Evolutionary conservation across 805 yeast genomes (phyloP), one percentile per base, ranked within the genome.

Genomic region (Monosporozyma aquatica): DNA sequence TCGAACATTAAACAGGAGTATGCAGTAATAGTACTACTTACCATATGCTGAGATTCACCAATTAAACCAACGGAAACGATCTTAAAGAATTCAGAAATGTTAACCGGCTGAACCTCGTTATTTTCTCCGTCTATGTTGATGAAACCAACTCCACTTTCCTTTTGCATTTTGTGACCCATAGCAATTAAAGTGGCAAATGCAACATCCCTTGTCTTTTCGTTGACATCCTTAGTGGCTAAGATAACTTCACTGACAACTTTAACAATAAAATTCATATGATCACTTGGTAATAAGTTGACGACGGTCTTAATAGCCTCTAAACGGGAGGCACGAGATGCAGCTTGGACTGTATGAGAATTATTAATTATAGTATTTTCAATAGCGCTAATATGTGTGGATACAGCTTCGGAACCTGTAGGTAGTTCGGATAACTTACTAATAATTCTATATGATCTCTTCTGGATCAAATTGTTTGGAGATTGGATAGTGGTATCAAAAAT

Each of bases 31-130:
- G 90, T 79, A n/a, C 97, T 97, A 55, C 95, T 85, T 25, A 92
- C 84, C 96, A 90, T 90, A 66, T 90, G 95, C 27, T 94, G 90
- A 24, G 92, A 75, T 50, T 83, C 80, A 44, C 96, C 96, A 28
- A 92, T 96, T 51, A 94, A 70, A 68, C 98, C 99, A 23, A 97
- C 98, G 62, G 90, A 77, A 24, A 90, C 82, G 82, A 92, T 86
- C 24, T 94, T 87, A 68, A 90, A 86, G 59, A 72, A 89, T 64
- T 89, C 96, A 37, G 79, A 74, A 43, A 89, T 70, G 15, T 78
- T 71, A 7, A 95, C 92, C 22, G 65, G 67, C 21, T 39, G 40
- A 29, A 24, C 27, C 6, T 37, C 39, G 17, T 20, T 18, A 32
- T 23, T 32, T 21, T 28, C 41, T 23, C 44, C 45, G 46, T 75